These are phyloP conservation scores for Rhizopogon vinicolor DNA, from an alignment of 768 basidiomycete species.

Conservation along the genomic window DNA sequence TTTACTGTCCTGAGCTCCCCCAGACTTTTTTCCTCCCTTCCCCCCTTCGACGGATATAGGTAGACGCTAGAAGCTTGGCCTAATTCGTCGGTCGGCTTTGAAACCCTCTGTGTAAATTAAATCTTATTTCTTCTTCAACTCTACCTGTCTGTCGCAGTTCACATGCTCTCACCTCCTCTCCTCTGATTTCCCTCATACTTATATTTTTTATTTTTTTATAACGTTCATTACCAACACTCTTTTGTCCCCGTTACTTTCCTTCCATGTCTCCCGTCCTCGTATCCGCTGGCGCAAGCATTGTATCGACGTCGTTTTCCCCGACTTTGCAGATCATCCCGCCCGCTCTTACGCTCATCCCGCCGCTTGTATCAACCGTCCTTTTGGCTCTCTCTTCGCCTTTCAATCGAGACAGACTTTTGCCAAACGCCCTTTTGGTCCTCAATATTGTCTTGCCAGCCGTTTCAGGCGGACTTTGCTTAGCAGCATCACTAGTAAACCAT, in stretches of 20 bases:
- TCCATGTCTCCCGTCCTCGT: not conserved
- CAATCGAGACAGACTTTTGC: slow-evolving; percentile 5
- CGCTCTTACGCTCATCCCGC: slow-evolving; percentile 21
- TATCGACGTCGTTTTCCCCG: not conserved
- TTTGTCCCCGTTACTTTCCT: not conserved
- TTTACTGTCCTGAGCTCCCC: not conserved
- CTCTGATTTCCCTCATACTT: not conserved
- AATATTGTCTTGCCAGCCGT: slow-evolving; percentile 19
- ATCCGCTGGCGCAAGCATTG: not conserved
- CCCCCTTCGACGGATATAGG: not conserved
- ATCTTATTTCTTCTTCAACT: not conserved
- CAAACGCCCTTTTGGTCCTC: slow-evolving; percentile 11
- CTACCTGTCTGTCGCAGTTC: not conserved
- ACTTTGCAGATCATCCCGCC: slow-evolving; percentile 9
- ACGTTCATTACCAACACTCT: slow-evolving; percentile 1
- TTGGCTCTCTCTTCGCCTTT: slow-evolving; percentile 5
- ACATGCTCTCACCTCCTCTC: not conserved
- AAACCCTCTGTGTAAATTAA: not conserved
- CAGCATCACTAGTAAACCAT: slow-evolving; percentile 5
- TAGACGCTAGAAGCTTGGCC: not conserved
- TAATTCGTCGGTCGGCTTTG: no score
- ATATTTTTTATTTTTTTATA: not conserved
- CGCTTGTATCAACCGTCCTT: slow-evolving; percentile 15
- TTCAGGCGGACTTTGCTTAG: slow-evolving; percentile 17
- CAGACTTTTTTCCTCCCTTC: not conserved